Percentiles rank a stretch among this genome's conserved stretches.
Evolutionary conservation across 768 basidiomycete species (phyloP).

Genomic region (Coprinopsis marcescibilis): DNA sequence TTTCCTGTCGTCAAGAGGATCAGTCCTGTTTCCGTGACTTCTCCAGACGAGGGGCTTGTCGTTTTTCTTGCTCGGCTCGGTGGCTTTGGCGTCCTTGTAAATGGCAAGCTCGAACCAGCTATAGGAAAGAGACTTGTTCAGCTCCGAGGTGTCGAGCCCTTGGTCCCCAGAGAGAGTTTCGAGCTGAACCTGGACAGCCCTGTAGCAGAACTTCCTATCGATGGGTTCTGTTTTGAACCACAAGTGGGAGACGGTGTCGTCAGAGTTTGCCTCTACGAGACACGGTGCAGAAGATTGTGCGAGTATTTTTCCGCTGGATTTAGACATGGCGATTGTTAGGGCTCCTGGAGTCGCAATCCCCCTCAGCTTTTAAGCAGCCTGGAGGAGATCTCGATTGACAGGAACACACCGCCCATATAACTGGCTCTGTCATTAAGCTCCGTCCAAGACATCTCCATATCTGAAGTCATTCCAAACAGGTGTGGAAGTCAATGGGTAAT

Average conservation of each 20-base stretch:
- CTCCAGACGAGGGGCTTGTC: slow-evolving; percentile 15
- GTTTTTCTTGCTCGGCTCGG: slow-evolving; percentile 11
- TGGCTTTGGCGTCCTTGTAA: slow-evolving; percentile 8
- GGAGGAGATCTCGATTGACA: no score
- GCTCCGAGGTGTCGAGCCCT: slow-evolving; percentile 11
- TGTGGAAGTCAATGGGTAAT: no score
- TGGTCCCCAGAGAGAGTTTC: slow-evolving; percentile 20
- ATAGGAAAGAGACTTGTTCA: slow-evolving; percentile 9
- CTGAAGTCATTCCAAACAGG: no score
- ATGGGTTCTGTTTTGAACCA: slow-evolving; percentile 23
- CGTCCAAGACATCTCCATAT: no score
- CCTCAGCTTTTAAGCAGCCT: no score
- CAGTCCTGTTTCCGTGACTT: slow-evolving; percentile 18
- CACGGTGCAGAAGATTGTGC: slow-evolving; percentile 12
- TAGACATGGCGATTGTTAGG: not conserved
- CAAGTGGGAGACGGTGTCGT: slow-evolving; percentile 11
- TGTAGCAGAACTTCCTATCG: slow-evolving; percentile 16
- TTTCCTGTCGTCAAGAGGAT: slow-evolving; percentile 10
- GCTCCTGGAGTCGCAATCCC: no score
- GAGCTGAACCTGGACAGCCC: slow-evolving; percentile 19
- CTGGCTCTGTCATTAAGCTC: no score
- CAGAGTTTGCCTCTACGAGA: slow-evolving; percentile 10
- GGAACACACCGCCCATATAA: no score
- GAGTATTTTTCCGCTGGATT: slow-evolving; percentile 16
- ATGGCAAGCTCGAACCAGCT: slow-evolving; percentile 20